phyloP scores from a whole-genome alignment of 2,329 filamentous ascomycete species.

The Trichophaea hybrida region DNA sequence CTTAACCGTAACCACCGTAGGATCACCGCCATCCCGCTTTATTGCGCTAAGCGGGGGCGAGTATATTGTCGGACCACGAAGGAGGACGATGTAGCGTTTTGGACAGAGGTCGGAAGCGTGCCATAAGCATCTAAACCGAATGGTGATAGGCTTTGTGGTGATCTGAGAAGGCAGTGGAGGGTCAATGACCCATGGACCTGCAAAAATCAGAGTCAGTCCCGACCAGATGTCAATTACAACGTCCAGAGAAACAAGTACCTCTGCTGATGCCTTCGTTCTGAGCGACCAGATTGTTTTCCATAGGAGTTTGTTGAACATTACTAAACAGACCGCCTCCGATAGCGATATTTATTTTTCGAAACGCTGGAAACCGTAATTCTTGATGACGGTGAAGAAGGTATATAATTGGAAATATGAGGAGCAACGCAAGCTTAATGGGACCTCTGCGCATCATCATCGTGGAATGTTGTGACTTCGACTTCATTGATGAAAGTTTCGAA shows the following conservation, averaged over 20 bases:
- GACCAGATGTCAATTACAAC: not conserved
- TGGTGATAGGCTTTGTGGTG: not conserved
- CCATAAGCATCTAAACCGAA: conserved; percentile 5
- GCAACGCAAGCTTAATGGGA: not conserved
- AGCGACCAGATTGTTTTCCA: conserved; percentile 1
- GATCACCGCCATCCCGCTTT: not conserved
- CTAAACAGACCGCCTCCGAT: not conserved
- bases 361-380: not conserved
- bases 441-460: not conserved
- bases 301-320: not conserved
- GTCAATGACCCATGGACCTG: conserved; percentile 6
- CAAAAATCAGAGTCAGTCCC: not conserved
- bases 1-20: not conserved
- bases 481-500: too few species aligned
- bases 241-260: not conserved
- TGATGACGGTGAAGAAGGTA: not conserved
- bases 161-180: conserved; percentile 1
- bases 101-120: conserved; percentile 2
- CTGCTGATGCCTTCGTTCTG: conserved; percentile 2
- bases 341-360: not conserved
- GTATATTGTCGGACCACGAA: conserved; percentile 7
- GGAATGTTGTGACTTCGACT: not conserved
- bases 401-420: not conserved
- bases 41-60: not conserved
- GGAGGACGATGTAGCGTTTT: conserved; percentile 3